Base-by-base conservation (phyloP, 805 yeast genomes). In the Starmerella vaccinii region DNA sequence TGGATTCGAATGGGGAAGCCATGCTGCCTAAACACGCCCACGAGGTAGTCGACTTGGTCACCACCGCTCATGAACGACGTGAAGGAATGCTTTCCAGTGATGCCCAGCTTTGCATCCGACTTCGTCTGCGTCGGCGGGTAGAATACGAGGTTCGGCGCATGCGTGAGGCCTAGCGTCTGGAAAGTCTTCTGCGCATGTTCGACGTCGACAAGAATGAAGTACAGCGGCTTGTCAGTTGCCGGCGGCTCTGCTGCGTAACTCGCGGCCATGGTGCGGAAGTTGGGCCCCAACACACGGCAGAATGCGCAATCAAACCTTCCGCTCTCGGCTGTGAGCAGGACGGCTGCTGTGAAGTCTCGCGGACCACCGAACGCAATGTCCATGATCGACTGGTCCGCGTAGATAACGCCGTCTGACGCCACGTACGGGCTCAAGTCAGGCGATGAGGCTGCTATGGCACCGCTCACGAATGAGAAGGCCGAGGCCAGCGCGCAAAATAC, bases 131-230 rank as follows among this genome's bases (percentile, higher is more conserved):
- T 62, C 12, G 78, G 71, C 19, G 89, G 84, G 64, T 77, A 82
- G 51, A 81, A 63, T 65, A 71, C 81, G 41, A 88, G 61, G 61
- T 84, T 80, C 27, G 98, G 98, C 24, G 90, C 95, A 50, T 80
- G 79, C 57, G 76, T 76, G 59, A 90, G 67, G 30, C 74, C 63
- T 58, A 82, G 69, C 15, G 70, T 64, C 58, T 71, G 72, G 66
- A 79, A 84, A 12, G 76, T 66, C 41, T 68, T 68, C 59, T 73
- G 74, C 15, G 80, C 73, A 43, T 77, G 77, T 42, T 72, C 68
- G 61, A 84, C 80, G 61, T 90, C 95, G 15, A 94, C 80, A 39
- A 73, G 68, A 16, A 85, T 84, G 65, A 90, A 85, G 69, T 76
- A 80, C 34, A 89, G 67, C 21, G 49, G 53, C 34, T 50, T 52